Base-by-base conservation (phyloP, 306 rosid genomes). In the Sindora glabra region DNA sequence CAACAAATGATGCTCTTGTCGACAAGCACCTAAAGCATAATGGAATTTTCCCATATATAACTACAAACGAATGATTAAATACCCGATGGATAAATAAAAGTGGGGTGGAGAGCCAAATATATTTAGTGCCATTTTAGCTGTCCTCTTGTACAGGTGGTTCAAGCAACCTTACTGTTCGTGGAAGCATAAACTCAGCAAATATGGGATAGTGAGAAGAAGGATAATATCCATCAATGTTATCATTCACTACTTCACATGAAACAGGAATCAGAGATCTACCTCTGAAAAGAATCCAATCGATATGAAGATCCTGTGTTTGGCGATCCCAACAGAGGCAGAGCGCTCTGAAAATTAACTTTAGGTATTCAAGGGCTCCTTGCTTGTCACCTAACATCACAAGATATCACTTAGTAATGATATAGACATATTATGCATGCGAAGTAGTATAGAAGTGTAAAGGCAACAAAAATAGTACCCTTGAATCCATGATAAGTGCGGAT, bases 271-370 rank as follows among this genome's bases (percentile, higher is more conserved):
- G 71, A 57, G 99, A 84, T 68, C 99, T 78, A 52, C 99, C 99
- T 77, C 97, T 82, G 89, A 86, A 94, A 62, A 94, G 94, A 75
- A 94, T 84, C 99, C 99, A 94, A 77, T 94, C 99, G 37, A 84
- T 19, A 64, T 89, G 99, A 41, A 94, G 90, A 80, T 94, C 99
- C 70, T 94, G 99, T 1, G 99, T 94, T 70, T 94, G 99, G 24
- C 99, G 85, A 81, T 94, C 99, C 99, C 99, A 94, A 80, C 99
- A 94, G 64, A 89, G 95, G 73, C 95, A 94, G 3, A 94, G 94
- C 10, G 99, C 99, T 84, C 97, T 71, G 38, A 86, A 81, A 40
- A 94, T 85, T 79, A 94, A 68, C 79, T 94, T 94, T 39, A 89
- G 67, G 70, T 74, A 94, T 74, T 94, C 99, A 10, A 84, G 83